Conservation (phyloP, 805 yeast species). For the Metschnikowia cubensis region DNA sequence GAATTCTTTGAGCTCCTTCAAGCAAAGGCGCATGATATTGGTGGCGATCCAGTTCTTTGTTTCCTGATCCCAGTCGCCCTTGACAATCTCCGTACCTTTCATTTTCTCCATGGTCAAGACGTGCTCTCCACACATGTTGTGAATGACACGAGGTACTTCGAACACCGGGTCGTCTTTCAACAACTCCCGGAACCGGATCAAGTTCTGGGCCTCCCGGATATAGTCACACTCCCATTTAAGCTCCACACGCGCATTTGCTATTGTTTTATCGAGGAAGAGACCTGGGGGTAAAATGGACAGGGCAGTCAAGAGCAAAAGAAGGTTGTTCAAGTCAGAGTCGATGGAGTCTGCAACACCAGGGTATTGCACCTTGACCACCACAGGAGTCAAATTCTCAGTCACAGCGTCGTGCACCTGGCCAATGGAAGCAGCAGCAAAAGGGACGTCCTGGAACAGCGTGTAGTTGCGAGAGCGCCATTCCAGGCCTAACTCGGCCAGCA, state of each 20-base stretch:
- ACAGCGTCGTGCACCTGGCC: conserved; percentile 93
- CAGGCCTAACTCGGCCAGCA: conserved; percentile 69
- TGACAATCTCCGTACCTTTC: conserved; percentile 78
- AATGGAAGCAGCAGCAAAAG: conserved; percentile 95
- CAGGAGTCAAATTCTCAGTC: conserved; percentile 60
- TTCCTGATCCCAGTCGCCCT: conserved; percentile 70
- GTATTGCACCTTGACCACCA: conserved; percentile 93
- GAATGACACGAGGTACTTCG: conserved; percentile 76
- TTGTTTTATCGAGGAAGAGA: conserved; percentile 82
- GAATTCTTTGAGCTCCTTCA: conserved; percentile 79
- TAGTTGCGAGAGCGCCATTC: conserved; percentile 71
- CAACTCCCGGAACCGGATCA: conserved; percentile 63
- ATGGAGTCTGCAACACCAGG: conserved; percentile 95
- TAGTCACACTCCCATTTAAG: conserved; percentile 98
- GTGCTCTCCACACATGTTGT: conserved; percentile 72
- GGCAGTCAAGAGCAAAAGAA: conserved; percentile 78
- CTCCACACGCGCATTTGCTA: conserved; percentile 89
- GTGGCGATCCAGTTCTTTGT: conserved; percentile 79
- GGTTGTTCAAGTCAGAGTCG: conserved; percentile 88
- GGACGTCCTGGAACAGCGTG: conserved; percentile 74
- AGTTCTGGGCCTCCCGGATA: conserved; percentile 76
- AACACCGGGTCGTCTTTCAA: conserved; percentile 54
- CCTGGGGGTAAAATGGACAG: conserved; percentile 87
- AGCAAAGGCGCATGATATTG: conserved; percentile 79
- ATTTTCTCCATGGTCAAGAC: conserved; percentile 87